These are phyloP conservation scores for Dacryopinax spathularia DNA, from an alignment of 768 basidiomycete species.

Conservation along the genomic window DNA sequence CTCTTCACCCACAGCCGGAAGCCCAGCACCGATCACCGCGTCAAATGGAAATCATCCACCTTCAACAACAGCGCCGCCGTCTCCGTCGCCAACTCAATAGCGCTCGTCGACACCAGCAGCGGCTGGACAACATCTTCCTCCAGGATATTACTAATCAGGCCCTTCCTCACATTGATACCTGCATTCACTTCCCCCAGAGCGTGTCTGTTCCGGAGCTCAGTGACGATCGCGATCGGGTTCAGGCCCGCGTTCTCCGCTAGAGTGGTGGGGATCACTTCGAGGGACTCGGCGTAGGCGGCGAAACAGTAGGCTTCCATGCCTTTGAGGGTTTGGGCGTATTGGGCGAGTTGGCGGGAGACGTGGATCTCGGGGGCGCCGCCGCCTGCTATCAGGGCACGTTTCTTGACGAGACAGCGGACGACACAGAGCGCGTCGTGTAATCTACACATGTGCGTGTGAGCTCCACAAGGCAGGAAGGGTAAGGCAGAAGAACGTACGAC, in stretches of 20 bases:
- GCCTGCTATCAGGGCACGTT: conserved; percentile 87
- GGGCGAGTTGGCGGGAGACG: conserved; percentile 78
- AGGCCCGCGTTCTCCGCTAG: conserved; percentile 96
- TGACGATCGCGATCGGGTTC: conserved; percentile 95
- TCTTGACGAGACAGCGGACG: conserved; percentile 94
- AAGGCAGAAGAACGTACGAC: conserved; percentile 1
- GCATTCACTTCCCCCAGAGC: conserved; percentile 88
- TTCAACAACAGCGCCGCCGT: conserved; percentile 92
- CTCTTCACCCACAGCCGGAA: not conserved
- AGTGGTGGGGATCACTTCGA: conserved; percentile 95
- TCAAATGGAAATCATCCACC: conserved; percentile 62
- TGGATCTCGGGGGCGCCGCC: conserved; percentile 98
- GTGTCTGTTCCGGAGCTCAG: conserved; percentile 92
- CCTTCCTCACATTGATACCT: conserved; percentile 98
- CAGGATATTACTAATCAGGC: conserved; percentile 89
- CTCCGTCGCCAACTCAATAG: conserved; percentile 88
- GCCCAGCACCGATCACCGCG: conserved; percentile 9
- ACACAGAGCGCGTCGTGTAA: conserved; percentile 98
- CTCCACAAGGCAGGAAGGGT: not conserved
- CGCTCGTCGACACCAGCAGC: conserved; percentile 85
- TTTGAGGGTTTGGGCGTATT: conserved; percentile 82
- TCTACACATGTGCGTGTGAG: conserved; percentile 30
- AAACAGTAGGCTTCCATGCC: conserved; percentile 99
- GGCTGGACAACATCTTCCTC: conserved; percentile 98
- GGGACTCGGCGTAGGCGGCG: conserved; percentile 93